Conservation (phyloP, 2,329 filamentous ascomycete species). For the Bipolaris gigantea region DNA sequence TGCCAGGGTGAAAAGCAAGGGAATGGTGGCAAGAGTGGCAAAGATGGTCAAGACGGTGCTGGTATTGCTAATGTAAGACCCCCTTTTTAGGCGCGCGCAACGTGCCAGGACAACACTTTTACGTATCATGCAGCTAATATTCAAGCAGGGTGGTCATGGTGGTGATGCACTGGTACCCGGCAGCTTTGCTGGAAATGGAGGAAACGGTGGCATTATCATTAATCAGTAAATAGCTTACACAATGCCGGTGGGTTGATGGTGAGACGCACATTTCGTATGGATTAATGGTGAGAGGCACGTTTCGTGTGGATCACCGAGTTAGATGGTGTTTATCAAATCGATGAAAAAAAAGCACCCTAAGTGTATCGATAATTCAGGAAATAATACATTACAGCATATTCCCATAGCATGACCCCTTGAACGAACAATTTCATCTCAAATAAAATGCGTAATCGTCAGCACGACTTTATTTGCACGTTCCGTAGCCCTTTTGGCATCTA, state of each 20-base stretch:
- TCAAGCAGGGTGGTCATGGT: not conserved
- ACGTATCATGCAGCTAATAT: not conserved
- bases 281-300: no score
- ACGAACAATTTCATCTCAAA: no score
- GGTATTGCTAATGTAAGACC: not conserved
- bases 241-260: not conserved
- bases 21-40: not conserved
- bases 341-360: no score
- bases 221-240: not conserved
- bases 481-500: slow-evolving; percentile 1
- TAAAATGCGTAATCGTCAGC: no score
- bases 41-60: not conserved
- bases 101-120: not conserved
- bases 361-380: no score
- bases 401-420: no score
- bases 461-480: no score
- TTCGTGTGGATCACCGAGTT: no score
- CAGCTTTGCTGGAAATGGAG: not conserved
- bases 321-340: no score
- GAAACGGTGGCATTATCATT: not conserved
- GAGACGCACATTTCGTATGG: no score
- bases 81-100: not conserved
- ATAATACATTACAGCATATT: no score
- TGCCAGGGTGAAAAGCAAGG: not conserved
- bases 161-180: not conserved